Percentiles rank a stretch among this genome's conserved stretches.
Conservation (phyloP, 495 filamentous ascomycete species). For the Daldinia loculata region DNA sequence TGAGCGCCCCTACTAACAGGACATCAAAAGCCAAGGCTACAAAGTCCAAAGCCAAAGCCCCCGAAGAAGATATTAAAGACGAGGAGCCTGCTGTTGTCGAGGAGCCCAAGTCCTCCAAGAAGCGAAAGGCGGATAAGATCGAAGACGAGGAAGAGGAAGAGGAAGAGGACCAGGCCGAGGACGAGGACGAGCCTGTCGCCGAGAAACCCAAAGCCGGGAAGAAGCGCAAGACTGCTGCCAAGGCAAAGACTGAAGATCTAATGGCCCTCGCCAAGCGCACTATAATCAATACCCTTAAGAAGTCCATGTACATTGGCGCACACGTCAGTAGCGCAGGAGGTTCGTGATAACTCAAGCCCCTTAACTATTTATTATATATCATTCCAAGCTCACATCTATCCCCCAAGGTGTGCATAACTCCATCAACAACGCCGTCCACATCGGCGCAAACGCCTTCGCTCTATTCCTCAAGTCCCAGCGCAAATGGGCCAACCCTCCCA, state of each 20-base stretch:
- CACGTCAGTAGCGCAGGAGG: conserved; percentile 91
- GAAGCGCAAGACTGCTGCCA: conserved; percentile 58
- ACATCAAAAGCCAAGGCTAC: conserved; percentile 26
- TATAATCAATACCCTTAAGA: conserved; percentile 65
- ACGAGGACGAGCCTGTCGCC: conserved; percentile 31
- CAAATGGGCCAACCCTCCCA: conserved; percentile 88
- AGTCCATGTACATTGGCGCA: conserved; percentile 83
- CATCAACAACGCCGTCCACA: conserved; percentile 77
- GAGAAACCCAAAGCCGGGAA: conserved; percentile 49
- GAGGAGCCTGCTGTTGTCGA: conserved; percentile 6
- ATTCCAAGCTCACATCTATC: conserved; percentile 19
- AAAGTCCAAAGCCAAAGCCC: conserved; percentile 35
- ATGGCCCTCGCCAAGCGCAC: conserved; percentile 77
- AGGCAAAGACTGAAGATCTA: conserved; percentile 53
- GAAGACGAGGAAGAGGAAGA: conserved; percentile 44
- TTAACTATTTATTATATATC: background rate
- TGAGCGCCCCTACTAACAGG: background rate
- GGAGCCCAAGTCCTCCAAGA: conserved; percentile 38
- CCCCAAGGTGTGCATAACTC: conserved; percentile 83
- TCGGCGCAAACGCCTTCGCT: conserved; percentile 92
- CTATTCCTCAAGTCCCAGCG: conserved; percentile 95
- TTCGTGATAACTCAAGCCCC: conserved; percentile 45
- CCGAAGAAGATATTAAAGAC: conserved; percentile 23
- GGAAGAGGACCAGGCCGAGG: conserved; percentile 36
- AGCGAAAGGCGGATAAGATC: conserved; percentile 48